Conservation (phyloP, 257 asterid genomes). For the Nicotiana knightiana region DNA sequence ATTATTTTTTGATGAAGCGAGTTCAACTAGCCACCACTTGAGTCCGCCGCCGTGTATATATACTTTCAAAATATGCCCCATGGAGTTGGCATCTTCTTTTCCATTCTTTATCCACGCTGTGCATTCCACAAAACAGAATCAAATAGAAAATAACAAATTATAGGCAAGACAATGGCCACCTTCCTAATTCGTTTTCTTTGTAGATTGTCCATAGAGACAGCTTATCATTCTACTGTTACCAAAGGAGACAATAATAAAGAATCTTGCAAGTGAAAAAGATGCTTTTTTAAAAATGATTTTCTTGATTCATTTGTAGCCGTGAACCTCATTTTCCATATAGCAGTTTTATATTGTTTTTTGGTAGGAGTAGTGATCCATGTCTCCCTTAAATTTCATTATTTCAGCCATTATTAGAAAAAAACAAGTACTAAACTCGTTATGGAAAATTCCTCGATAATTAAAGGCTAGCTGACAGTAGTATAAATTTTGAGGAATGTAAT, state of each 20-base stretch:
- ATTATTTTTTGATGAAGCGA: too few species aligned
- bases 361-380: neutral
- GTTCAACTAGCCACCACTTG: too few species aligned
- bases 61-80: neutral
- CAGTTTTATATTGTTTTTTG: neutral
- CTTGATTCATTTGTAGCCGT: neutral
- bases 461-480: neutral
- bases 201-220: neutral
- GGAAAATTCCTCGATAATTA: neutral
- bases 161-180: conserved; percentile 14
- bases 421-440: neutral
- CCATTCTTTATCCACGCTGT: neutral
- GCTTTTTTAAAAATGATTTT: neutral
- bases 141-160: conserved; percentile 11
- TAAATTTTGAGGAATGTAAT: neutral
- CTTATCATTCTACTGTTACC: conserved; percentile 5
- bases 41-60: neutral
- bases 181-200: conserved; percentile 18
- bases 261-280: neutral
- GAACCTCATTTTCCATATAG: neutral
- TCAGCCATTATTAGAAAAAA: neutral
- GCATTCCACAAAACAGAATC: conserved; percentile 5
- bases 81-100: neutral
- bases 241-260: conserved; percentile 2
- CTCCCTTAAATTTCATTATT: neutral